phyloP scores from a whole-genome alignment of 495 filamentous ascomycete genomes.

The Platismatia glauca region DNA sequence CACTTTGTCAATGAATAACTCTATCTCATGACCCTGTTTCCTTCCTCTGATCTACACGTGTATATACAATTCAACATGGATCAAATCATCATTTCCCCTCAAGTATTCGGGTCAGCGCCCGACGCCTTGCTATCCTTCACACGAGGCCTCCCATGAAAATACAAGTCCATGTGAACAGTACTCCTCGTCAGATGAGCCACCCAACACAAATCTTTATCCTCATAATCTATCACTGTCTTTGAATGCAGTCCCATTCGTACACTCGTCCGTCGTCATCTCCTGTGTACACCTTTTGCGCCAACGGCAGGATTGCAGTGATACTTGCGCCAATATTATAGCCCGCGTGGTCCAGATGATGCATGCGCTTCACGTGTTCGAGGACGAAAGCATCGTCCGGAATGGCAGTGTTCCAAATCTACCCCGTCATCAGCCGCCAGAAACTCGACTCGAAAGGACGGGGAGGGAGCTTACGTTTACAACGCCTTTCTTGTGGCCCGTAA shows the following conservation, averaged over 20 bases:
- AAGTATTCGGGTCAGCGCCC: not conserved
- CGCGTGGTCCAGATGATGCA: conserved; percentile 79
- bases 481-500: conserved; percentile 79
- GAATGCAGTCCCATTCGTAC: conserved; percentile 89
- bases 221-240: conserved; percentile 32
- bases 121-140: not conserved
- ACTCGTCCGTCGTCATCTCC: conserved; percentile 87
- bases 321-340: conserved; percentile 70
- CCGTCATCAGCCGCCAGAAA: not conserved
- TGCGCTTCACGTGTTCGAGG: conserved; percentile 57
- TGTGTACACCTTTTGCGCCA: conserved; percentile 78
- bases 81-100: not conserved
- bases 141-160: not conserved
- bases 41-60: not conserved
- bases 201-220: not conserved
- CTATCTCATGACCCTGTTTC: not conserved
- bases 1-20: no score
- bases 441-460: no score
- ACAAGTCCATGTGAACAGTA: not conserved
- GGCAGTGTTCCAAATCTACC: conserved; percentile 47
- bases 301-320: conserved; percentile 79
- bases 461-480: conserved; percentile 57
- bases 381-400: conserved; percentile 46
- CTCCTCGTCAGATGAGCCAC: not conserved
- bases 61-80: not conserved